Percentiles rank a stretch among this genome's conserved stretches.
phyloP scores from a whole-genome alignment of 2,329 filamentous ascomycete genomes.

The Aspergillus latus region DNA sequence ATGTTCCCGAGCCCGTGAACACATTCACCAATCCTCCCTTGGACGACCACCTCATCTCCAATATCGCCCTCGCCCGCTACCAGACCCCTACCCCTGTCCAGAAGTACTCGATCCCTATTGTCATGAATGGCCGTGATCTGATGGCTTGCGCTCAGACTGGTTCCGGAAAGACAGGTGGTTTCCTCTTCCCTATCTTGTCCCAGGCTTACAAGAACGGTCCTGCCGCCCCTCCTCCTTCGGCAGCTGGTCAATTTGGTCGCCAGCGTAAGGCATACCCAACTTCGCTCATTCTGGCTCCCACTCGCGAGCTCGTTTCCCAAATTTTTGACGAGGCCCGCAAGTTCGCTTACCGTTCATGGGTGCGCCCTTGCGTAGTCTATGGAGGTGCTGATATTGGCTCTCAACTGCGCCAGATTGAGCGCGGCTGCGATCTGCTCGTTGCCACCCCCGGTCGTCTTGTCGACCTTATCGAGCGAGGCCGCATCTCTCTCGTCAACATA shows the following conservation, averaged over 20 bases:
- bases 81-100: constrained; percentile 95
- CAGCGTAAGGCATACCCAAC: constrained; percentile 98
- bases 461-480: constrained; percentile 96
- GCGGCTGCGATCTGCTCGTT: constrained; percentile 92
- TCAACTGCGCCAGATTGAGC: constrained; percentile 97
- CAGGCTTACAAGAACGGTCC: constrained; percentile 92
- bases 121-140: constrained; percentile 94
- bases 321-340: constrained; percentile 98
- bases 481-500: constrained; percentile 97
- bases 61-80: constrained; percentile 94
- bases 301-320: constrained; percentile 96
- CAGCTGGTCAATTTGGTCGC: constrained; percentile 68
- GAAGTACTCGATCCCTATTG: constrained; percentile 99
- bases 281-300: constrained; percentile 91
- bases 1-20: constrained; percentile 88
- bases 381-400: constrained; percentile 98
- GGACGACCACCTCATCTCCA: constrained; percentile 86
- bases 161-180: constrained; percentile 99
- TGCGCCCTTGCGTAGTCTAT: constrained; percentile 96
- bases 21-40: constrained; percentile 92
- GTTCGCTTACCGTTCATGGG: constrained; percentile 98
- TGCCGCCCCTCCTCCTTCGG: constrained; percentile 63
- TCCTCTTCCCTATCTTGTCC: constrained; percentile 98
- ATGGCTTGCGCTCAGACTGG: constrained; percentile 99
- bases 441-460: constrained; percentile 96